Evolutionary conservation across 352 stramenopile genomes (phyloP), one percentile per base, ranked within the genome.

Genomic region (Phytophthora sojae): DNA sequence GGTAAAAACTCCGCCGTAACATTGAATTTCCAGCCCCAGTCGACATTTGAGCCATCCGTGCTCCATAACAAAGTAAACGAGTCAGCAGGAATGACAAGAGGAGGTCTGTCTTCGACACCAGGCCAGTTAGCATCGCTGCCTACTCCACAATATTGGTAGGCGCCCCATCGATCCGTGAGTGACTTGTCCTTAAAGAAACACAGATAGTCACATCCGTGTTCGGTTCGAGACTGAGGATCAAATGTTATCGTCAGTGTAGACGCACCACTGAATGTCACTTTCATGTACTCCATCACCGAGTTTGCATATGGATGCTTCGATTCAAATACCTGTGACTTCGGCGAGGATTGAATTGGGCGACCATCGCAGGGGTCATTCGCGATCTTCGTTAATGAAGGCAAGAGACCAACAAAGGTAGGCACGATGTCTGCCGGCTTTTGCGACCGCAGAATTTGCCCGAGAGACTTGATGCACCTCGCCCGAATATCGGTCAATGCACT

Each of bases 1-100:
- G 78, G 69, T 9, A 78, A 58, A 71, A 91, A 96, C 25, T 90
- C 81, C 5, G 87, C 85, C 17, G 71, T 77, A 0, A 96, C 86
- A 7, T 79, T 91, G 50, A 96, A 94, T 52, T 92, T 89, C 81
- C 88, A 96, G 0, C 90, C 90, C 93, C 93, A 98, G 25, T 97
- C 92, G 26, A 94, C 89, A 66, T 97, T 97, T 7, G 86, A 91
- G 0, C 76, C 77, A 71, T 98, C 93, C 0, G 90, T 95, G 54
- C 73, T 82, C 87, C 95, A 98, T 19, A 96, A 68, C 17, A 97
- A 58, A 21, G 79, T 91, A 55, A 97, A 97, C 6, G 86, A 91
- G 30, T 92, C 86, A 0, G 79, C 75, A 6, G 80, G 68, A 39
- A 98, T 95, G 2, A 95, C 71, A 17, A 97, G 83, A 5, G 86